phyloP scores from a whole-genome alignment of 2,329 filamentous ascomycete species.

The Cladophialophora bantiana region DNA sequence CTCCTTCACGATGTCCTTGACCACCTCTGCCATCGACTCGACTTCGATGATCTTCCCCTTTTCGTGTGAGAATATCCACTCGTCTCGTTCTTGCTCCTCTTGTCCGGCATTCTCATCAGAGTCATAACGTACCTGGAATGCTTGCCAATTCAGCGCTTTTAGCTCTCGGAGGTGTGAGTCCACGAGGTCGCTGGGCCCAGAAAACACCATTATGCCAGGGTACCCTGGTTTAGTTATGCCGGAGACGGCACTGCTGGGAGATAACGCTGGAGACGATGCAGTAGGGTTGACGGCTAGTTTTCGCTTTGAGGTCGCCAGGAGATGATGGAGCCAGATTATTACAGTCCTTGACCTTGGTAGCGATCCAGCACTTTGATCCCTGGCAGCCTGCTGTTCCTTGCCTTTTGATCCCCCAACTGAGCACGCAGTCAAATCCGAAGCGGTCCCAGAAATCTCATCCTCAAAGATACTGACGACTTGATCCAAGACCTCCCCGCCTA shows the following conservation, averaged over 20 bases:
- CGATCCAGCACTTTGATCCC: neutral
- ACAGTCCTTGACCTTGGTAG: conserved; percentile 28
- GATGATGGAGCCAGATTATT: conserved; percentile 39
- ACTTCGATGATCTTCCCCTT: conserved; percentile 35
- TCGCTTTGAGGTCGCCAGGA: conserved; percentile 37
- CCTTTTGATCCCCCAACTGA: too few relatives aligned
- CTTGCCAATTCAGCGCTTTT: conserved; percentile 36
- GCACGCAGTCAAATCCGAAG: neutral
- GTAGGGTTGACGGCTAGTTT: conserved; percentile 32
- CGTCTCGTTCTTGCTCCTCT: neutral
- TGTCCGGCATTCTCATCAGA: conserved; percentile 18
- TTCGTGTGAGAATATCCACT: conserved; percentile 32
- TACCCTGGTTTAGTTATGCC: conserved; percentile 39
- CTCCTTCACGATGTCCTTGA: conserved; percentile 27
- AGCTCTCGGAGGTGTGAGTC: conserved; percentile 36
- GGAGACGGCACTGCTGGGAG: conserved; percentile 6
- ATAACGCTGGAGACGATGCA: neutral
- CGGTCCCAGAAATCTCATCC: neutral
- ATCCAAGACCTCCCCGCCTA: conserved; percentile 35
- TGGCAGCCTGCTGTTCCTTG: neutral
- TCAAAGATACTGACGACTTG: conserved; percentile 32
- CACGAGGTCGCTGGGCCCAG: conserved; percentile 28
- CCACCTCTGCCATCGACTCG: conserved; percentile 37
- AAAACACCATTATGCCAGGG: conserved; percentile 38
- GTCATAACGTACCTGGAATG: conserved; percentile 37